Evolutionary conservation across 805 yeast genomes (phyloP).

Genomic region (Candida pini): DNA sequence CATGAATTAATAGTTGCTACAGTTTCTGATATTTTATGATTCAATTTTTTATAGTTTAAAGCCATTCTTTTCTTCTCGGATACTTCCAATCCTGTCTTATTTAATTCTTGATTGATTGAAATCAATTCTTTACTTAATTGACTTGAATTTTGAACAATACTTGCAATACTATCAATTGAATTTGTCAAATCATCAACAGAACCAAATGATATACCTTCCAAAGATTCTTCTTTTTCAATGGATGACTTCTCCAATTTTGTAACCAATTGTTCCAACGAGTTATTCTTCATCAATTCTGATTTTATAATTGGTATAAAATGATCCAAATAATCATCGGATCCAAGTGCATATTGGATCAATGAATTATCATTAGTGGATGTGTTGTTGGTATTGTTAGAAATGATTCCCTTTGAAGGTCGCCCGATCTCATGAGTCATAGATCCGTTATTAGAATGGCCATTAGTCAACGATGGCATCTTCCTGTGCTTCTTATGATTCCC

Average conservation of each 20-base stretch:
- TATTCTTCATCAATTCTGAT: constrained; percentile 47
- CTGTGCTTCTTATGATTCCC: background rate
- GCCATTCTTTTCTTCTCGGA: constrained; percentile 55
- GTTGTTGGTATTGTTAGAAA: constrained; percentile 23
- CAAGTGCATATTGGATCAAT: constrained; percentile 32
- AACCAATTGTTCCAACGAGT: constrained; percentile 52
- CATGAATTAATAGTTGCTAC: constrained; percentile 63
- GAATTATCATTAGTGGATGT: constrained; percentile 14
- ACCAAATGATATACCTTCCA: constrained; percentile 55
- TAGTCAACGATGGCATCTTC: background rate
- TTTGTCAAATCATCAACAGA: constrained; percentile 50
- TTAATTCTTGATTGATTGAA: constrained; percentile 51
- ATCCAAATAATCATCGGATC: constrained; percentile 68
- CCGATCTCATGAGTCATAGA: no score
- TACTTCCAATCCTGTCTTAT: constrained; percentile 61
- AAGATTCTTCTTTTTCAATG: constrained; percentile 54
- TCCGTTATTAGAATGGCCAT: no score
- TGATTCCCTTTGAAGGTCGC: no score
- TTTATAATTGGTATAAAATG: constrained; percentile 73
- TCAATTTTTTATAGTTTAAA: constrained; percentile 56
- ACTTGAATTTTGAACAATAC: constrained; percentile 53
- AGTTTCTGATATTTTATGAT: constrained; percentile 66
- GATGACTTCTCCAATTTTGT: constrained; percentile 51
- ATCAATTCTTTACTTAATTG: constrained; percentile 50
- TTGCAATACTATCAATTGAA: constrained; percentile 59